These are phyloP conservation scores for Eimeria tenella DNA, from an alignment of 169 alveolate species.

Conservation along the genomic window DNA sequence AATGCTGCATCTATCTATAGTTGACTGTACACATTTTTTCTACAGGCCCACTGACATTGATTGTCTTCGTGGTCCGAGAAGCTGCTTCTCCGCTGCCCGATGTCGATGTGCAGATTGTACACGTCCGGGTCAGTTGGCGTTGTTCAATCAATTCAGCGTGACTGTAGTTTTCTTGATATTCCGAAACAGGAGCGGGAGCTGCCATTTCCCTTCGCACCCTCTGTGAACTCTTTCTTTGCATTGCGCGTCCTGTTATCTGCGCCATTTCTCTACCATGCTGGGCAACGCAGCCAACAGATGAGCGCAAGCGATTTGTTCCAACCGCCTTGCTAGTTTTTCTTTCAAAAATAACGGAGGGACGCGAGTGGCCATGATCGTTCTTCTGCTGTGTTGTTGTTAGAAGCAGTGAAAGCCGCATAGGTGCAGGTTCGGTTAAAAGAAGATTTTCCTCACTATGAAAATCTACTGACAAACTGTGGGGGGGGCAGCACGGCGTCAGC, in stretches of 20 bases:
- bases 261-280: neutral
- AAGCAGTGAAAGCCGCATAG: conserved; percentile 33
- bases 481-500: neutral
- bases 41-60: too few species aligned
- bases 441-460: neutral
- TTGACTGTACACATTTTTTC: too few species aligned
- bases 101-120: too few species aligned
- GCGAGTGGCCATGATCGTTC: neutral
- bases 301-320: neutral
- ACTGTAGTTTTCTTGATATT: neutral
- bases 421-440: conserved; percentile 3
- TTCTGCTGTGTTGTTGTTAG: conserved; percentile 20
- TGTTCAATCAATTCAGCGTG: too few species aligned
- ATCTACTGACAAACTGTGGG: too few species aligned
- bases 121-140: too few species aligned
- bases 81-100: too few species aligned
- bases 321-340: conserved; percentile 6
- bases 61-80: too few species aligned
- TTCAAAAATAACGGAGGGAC: neutral
- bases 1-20: neutral
- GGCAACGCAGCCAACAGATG: neutral
- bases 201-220: too few species aligned
- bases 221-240: neutral
- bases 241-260: neutral
- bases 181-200: neutral